Evolutionary conservation across 2,329 filamentous ascomycete species (phyloP).

Genomic region (Colletotrichum caudatum): DNA sequence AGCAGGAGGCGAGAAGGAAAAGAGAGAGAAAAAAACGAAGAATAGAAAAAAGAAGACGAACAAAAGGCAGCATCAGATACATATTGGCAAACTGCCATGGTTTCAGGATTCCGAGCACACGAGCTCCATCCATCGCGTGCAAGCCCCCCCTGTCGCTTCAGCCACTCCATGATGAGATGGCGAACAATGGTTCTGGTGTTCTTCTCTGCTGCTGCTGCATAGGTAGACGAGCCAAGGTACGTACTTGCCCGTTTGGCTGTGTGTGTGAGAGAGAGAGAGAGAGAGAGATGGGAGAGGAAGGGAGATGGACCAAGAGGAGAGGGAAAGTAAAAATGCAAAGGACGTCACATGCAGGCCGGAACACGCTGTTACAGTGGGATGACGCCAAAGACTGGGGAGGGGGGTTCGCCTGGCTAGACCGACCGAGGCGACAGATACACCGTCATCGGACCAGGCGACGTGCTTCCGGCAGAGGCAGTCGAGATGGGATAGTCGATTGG

Average conservation of each 20-base stretch:
- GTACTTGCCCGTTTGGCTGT: slow-evolving; percentile 4
- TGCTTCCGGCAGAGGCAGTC: slow-evolving; percentile 4
- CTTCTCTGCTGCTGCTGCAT: background rate
- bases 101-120: slow-evolving; percentile 15
- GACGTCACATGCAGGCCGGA: slow-evolving; percentile 37
- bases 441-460: slow-evolving; percentile 19
- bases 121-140: too few relatives aligned
- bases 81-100: slow-evolving; percentile 28
- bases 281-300: background rate
- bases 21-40: background rate
- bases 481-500: slow-evolving; percentile 25
- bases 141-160: slow-evolving; percentile 1
- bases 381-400: slow-evolving; percentile 38
- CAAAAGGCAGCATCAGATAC: background rate
- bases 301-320: background rate
- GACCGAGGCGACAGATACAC: slow-evolving; percentile 20
- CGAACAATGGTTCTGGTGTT: slow-evolving; percentile 7
- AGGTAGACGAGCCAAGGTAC: background rate
- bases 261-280: background rate
- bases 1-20: background rate
- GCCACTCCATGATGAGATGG: slow-evolving; percentile 31
- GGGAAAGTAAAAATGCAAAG: slow-evolving; percentile 4
- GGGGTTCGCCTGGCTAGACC: slow-evolving; percentile 10
- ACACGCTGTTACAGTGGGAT: slow-evolving; percentile 33
- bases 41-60: background rate